Percentiles rank a stretch among this genome's conserved stretches.
These are phyloP conservation scores for Oryza officinalis DNA, from an alignment of 176 grass and related monocot genomes.

Conservation along the genomic window DNA sequence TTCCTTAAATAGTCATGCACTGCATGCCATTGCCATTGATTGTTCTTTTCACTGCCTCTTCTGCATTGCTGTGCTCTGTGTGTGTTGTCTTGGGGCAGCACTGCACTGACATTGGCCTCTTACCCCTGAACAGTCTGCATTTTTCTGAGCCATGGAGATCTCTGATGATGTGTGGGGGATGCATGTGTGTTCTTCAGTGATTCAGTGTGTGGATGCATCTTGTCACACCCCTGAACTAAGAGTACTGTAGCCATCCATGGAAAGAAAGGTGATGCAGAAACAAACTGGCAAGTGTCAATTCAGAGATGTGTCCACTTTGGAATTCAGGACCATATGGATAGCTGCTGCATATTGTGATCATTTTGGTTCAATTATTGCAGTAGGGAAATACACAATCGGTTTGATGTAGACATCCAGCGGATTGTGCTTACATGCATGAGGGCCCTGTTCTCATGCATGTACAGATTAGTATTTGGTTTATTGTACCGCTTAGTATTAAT, in stretches of 20 bases:
- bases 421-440: conserved; percentile 30
- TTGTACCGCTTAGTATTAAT: conserved; percentile 4
- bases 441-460: background rate
- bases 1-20: conserved; percentile 65
- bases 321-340: background rate
- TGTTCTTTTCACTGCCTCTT: conserved; percentile 56
- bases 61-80: conserved; percentile 41
- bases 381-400: background rate
- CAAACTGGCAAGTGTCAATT: background rate
- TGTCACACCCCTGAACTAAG: conserved; percentile 32
- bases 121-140: conserved; percentile 63
- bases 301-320: background rate
- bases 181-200: conserved; percentile 23
- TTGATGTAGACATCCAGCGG: background rate
- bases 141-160: conserved; percentile 24
- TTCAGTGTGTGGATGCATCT: conserved; percentile 35
- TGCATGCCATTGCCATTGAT: conserved; percentile 47
- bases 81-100: conserved; percentile 54
- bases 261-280: background rate
- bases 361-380: conserved; percentile 35
- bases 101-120: conserved; percentile 47
- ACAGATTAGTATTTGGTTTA: conserved; percentile 21
- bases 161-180: conserved; percentile 3
- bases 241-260: conserved; percentile 19
- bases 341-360: background rate